Evolutionary conservation across 345 rosid genomes (phyloP).

Genomic region (Schrenkiella parvula): DNA sequence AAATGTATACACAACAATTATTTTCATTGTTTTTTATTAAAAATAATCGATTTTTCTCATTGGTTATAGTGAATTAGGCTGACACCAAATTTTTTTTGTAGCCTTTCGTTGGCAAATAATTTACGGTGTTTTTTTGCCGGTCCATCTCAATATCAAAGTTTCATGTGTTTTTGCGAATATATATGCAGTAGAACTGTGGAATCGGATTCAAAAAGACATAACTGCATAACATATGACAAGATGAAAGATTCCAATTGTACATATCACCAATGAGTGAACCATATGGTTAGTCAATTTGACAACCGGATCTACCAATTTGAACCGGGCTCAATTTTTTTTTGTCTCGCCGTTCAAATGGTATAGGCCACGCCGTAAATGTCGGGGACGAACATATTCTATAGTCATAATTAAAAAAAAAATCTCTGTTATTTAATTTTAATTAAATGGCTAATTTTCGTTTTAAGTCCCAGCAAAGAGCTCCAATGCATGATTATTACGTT

Average conservation of each 20-base stretch:
- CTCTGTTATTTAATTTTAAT: background rate
- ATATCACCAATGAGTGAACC: conserved; percentile 1
- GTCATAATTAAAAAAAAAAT: too few species aligned
- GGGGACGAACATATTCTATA: background rate
- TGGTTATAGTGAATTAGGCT: too few species aligned
- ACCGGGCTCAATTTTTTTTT: background rate
- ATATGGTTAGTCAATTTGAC: background rate
- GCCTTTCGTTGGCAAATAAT: too few species aligned
- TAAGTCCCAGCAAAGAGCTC: conserved; percentile 19
- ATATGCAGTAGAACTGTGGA: too few species aligned
- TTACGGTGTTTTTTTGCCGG: too few species aligned
- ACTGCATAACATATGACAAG: background rate
- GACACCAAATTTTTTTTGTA: too few species aligned
- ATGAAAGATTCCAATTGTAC: background rate
- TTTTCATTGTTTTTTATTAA: too few species aligned
- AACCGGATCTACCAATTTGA: background rate
- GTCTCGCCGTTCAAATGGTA: conserved; percentile 21
- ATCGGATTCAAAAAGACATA: conserved; percentile 1
- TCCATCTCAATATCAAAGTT: too few species aligned
- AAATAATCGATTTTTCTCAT: too few species aligned
- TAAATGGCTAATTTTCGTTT: background rate
- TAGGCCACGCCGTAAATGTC: conserved; percentile 23
- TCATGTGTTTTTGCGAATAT: too few species aligned
- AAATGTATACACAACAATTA: too few species aligned
- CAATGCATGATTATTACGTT: conserved; percentile 34